Conservation (phyloP, 2,329 filamentous ascomycete genomes). For the Piedraia hortae region DNA sequence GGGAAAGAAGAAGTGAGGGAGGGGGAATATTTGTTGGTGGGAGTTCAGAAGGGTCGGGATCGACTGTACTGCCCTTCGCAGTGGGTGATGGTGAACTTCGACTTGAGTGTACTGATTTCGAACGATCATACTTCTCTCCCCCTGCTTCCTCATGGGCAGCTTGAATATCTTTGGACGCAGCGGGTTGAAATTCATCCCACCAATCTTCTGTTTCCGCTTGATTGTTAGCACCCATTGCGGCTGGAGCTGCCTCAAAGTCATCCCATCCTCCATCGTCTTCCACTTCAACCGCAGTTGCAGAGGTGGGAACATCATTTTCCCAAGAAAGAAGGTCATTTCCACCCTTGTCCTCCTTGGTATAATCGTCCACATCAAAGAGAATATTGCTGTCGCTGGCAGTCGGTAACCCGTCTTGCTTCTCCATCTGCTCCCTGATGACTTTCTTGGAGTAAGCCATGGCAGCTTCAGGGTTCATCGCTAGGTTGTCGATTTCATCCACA, state of each 20-base stretch:
- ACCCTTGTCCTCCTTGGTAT: constrained; percentile 7
- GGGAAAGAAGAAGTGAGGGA: constrained; percentile 51
- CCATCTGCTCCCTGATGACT: constrained; percentile 7
- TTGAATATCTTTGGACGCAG: too few species aligned
- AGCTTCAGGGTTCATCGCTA: constrained; percentile 11
- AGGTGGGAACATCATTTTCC: constrained; percentile 5
- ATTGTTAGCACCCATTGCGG: constrained; percentile 1
- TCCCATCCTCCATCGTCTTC: constrained; percentile 14
- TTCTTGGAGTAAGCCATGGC: constrained; percentile 13
- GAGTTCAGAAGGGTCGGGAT: constrained; percentile 3
- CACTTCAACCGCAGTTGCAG: not conserved
- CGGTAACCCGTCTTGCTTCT: too few species aligned
- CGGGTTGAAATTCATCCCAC: too few species aligned
- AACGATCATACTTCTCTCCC: too few species aligned
- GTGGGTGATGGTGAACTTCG: not conserved
- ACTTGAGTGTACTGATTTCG: too few species aligned
- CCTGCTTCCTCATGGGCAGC: too few species aligned
- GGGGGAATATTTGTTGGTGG: constrained; percentile 75
- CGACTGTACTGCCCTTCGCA: not conserved
- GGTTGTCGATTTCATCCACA: constrained; percentile 10
- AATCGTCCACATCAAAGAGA: constrained; percentile 12
- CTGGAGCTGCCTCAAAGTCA: constrained; percentile 14
- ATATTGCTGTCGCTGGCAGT: constrained; percentile 7
- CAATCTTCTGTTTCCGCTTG: not conserved
- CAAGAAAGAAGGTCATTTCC: constrained; percentile 14